phyloP scores from a whole-genome alignment of 371 early-diverging fungal species.

The Mortierella sp. region DNA sequence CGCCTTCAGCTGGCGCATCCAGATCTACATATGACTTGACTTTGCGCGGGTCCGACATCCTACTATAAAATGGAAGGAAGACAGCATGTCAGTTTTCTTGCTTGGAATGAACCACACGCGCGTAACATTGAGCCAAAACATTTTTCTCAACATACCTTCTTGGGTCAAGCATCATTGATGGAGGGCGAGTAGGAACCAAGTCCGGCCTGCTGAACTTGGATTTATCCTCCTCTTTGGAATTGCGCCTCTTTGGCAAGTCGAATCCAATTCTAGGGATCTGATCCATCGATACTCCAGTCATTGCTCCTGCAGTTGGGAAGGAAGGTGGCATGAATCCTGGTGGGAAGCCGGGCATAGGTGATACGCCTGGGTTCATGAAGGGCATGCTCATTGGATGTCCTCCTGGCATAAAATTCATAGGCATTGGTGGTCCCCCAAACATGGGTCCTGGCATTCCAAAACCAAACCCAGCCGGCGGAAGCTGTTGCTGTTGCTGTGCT shows the following conservation, averaged over 20 bases:
- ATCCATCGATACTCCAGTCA: slow-evolving; percentile 72
- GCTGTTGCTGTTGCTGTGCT: slow-evolving; percentile 52
- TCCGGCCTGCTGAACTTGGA: slow-evolving; percentile 22
- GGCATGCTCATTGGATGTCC: slow-evolving; percentile 49
- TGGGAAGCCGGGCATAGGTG: slow-evolving; percentile 51
- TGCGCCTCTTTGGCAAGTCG: slow-evolving; percentile 57
- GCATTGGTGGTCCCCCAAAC: slow-evolving; percentile 48
- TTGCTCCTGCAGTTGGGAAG: slow-evolving; percentile 53
- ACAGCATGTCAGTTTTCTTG: not conserved
- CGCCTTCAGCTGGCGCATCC: slow-evolving; percentile 91
- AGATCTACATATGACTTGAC: slow-evolving; percentile 90
- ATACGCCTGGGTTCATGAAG: slow-evolving; percentile 36
- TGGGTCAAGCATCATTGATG: slow-evolving; percentile 46
- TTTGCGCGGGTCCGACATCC: slow-evolving; percentile 73
- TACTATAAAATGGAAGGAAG: slow-evolving; percentile 15
- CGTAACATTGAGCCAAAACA: not conserved
- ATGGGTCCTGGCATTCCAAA: slow-evolving; percentile 46
- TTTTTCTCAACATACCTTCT: slow-evolving; percentile 33
- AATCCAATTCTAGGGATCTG: slow-evolving; percentile 80
- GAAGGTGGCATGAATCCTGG: slow-evolving; percentile 50
- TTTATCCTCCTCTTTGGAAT: slow-evolving; percentile 35
- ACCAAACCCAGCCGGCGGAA: slow-evolving; percentile 33
- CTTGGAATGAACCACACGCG: not conserved
- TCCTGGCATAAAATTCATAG: slow-evolving; percentile 44
- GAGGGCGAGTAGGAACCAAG: slow-evolving; percentile 28